Base-by-base conservation (phyloP, 192 early-diverging fungal genomes). In the Linnemannia elongata region DNA sequence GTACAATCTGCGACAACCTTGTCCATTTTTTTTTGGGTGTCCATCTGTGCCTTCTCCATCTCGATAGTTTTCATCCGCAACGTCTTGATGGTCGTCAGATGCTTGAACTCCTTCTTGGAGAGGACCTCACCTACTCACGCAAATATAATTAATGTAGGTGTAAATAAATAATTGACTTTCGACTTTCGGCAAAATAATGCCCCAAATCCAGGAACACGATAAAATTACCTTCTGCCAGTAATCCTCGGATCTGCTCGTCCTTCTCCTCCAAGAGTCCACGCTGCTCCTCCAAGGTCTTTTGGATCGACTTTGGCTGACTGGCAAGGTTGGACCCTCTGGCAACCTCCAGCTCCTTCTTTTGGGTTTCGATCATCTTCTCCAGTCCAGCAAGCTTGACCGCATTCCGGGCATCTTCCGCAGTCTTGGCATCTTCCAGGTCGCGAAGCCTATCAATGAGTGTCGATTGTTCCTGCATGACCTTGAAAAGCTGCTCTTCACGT, bases 91-190 rank as follows among this genome's bases (percentile, higher is more conserved):
- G 92, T 91, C 71, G 91, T 95, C 12, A 94, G 85, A 22, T 94
- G 90, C 36, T 92, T 93, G 55, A 97, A 89, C 80, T 97, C 96
- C 55, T 92, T 93, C 75, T 96, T 94, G 10, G 96, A 96, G 73
- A 96, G 91, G 66, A 93, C 88, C 78, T 97, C 96, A 22, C 96
- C 96, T 92, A 90, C 82, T 39, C 73, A 45, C 7, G 92, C 66
- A 77, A 87, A 75, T 54, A 77, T 85, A 70, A 76, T 82, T 35
- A 91, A 85, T 45, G 24, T 41, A 27, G 39, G 47, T 33, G 12
- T n/a, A 77, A 69, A 41, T 20, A 35, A 77, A 77, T 35, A 41
- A 22, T 22, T 30, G n/a, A 1, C 17, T 8, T 77, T 33, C 57
- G 18, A 80, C 49, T 33, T 44, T 30, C 38, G 35, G 0, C 18